Conservation (phyloP, 2,329 filamentous ascomycete genomes). For the Xylaria digitata region DNA sequence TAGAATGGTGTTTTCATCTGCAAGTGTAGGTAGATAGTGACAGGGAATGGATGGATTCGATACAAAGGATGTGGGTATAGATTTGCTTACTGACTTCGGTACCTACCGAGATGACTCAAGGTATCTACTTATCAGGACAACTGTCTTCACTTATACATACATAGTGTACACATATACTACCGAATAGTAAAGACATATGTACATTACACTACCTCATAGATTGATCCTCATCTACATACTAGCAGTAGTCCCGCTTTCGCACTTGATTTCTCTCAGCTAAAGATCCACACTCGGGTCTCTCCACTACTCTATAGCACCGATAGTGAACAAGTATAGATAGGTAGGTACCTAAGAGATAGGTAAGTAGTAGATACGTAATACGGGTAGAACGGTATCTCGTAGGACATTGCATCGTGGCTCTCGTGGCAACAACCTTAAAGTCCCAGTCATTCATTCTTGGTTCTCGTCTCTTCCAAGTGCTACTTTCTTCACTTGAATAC, state of each 20-base stretch:
- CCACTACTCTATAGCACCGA: background rate
- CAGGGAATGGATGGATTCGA: background rate
- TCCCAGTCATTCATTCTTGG: background rate
- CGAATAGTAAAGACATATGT: too few species aligned
- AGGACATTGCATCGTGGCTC: conserved; percentile 4
- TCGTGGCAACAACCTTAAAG: conserved; percentile 17
- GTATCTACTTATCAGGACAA: background rate
- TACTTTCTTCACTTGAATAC: too few species aligned
- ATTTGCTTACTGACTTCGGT: conserved; percentile 3
- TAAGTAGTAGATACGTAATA: background rate
- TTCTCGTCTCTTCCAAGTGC: background rate
- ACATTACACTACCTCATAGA: background rate
- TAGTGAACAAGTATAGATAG: background rate
- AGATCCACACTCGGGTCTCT: conserved; percentile 6
- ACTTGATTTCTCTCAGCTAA: background rate
- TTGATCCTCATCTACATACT: background rate
- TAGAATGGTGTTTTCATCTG: background rate
- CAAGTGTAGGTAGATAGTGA: background rate
- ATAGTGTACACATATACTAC: background rate
- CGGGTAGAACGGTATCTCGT: too few species aligned
- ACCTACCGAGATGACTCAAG: background rate
- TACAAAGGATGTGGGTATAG: background rate
- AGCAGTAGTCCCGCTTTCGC: background rate
- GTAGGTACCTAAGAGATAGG: background rate
- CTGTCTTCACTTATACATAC: background rate